Conservation (phyloP, 306 rosid genomes). For the Quillaja saponaria region DNA sequence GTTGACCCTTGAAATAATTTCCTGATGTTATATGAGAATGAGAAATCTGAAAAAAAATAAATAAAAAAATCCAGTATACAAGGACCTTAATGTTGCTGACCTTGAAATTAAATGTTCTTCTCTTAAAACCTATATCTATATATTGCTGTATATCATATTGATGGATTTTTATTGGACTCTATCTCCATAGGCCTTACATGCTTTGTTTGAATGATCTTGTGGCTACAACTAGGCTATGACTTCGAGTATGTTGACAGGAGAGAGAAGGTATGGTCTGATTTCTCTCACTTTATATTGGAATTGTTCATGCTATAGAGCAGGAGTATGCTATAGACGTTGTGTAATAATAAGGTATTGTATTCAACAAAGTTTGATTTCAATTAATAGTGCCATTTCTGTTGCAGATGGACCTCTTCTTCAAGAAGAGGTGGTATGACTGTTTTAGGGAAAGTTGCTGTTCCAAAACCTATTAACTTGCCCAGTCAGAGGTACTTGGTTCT, state of each 20-base stretch:
- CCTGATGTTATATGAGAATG: constrained; percentile 12
- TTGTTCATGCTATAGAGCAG: too few species aligned
- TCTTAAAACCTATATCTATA: background rate
- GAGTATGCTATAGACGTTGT: background rate
- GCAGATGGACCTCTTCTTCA: constrained; percentile 76
- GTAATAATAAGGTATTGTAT: background rate
- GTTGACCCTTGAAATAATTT: background rate
- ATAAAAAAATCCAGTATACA: background rate
- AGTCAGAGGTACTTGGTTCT: constrained; percentile 79
- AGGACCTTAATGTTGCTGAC: background rate
- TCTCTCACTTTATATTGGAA: background rate
- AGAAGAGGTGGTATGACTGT: constrained; percentile 91
- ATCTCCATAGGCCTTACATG: constrained; percentile 45
- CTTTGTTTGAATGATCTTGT: constrained; percentile 74
- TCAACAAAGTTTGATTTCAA: constrained; percentile 5
- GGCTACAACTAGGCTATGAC: constrained; percentile 54
- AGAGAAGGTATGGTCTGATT: constrained; percentile 64
- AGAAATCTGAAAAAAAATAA: too few species aligned
- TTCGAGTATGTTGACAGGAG: constrained; percentile 83
- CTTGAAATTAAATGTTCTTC: background rate
- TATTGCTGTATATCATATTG: constrained; percentile 12
- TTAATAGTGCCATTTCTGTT: constrained; percentile 3
- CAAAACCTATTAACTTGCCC: constrained; percentile 91
- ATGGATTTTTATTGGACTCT: constrained; percentile 14
- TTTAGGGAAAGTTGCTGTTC: constrained; percentile 90